Evolutionary conservation across 805 yeast species (phyloP).

Genomic region (Schwanniomyces vanrijiae): DNA sequence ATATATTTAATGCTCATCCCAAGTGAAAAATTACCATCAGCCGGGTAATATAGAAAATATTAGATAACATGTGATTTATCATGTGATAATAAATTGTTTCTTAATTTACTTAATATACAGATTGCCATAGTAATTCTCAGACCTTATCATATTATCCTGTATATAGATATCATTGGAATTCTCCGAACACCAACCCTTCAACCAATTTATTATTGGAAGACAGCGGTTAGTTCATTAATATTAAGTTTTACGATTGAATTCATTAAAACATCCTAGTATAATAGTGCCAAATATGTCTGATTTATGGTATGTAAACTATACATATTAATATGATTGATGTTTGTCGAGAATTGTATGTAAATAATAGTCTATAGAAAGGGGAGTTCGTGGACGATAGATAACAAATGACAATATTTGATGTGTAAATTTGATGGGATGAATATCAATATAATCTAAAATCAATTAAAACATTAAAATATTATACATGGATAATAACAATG

Average conservation of each 20-base stretch:
- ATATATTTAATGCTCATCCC: not conserved
- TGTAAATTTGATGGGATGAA: no score
- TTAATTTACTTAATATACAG: not conserved
- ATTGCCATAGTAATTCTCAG: not conserved
- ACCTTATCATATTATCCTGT: not conserved
- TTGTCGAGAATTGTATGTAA: not conserved
- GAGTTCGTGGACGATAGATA: not conserved
- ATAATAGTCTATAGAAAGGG: not conserved
- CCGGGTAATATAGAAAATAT: not conserved
- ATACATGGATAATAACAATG: not conserved
- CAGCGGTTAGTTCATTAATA: not conserved
- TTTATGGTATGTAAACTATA: conserved; percentile 59
- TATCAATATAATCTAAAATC: not conserved
- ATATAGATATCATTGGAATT: not conserved
- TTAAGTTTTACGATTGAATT: not conserved
- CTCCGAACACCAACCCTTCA: conserved; percentile 3
- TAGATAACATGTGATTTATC: not conserved
- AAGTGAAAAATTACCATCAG: not conserved
- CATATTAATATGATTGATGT: not conserved
- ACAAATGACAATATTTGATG: not conserved
- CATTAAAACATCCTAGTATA: not conserved
- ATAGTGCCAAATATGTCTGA: conserved; percentile 54
- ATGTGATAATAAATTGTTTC: not conserved
- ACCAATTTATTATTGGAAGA: not conserved
- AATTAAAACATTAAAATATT: not conserved